Evolutionary conservation across 306 rosid species (phyloP).

Genomic region (Albizia julibrissin): DNA sequence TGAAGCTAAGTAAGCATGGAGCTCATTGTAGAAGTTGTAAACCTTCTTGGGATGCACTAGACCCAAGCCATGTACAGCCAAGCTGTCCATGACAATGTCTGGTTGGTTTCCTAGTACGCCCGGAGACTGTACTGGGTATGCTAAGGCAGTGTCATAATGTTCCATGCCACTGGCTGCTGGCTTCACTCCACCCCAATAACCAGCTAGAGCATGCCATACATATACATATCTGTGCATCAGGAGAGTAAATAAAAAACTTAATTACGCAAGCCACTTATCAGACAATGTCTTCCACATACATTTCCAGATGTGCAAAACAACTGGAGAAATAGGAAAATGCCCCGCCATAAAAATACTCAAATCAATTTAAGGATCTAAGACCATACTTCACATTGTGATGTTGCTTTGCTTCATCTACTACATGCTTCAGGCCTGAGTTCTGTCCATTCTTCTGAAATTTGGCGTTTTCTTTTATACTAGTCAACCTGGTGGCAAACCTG

Average conservation of each 20-base stretch:
- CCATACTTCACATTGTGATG: conserved; percentile 82
- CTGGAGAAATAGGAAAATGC: background rate
- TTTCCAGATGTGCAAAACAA: background rate
- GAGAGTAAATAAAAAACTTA: conserved; percentile 9
- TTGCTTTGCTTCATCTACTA: conserved; percentile 84
- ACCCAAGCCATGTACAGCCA: conserved; percentile 89
- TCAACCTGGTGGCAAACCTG: conserved; percentile 91
- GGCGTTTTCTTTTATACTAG: conserved; percentile 83
- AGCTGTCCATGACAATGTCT: conserved; percentile 90
- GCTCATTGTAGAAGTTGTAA: conserved; percentile 89
- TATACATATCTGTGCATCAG: conserved; percentile 62
- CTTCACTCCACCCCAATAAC: conserved; percentile 99
- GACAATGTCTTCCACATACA: background rate
- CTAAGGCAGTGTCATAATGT: conserved; percentile 80
- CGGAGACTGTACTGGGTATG: conserved; percentile 85
- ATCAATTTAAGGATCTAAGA: conserved; percentile 10
- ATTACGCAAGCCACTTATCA: background rate
- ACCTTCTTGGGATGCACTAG: conserved; percentile 92
- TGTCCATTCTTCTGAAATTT: conserved; percentile 74
- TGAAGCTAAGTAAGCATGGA: conserved; percentile 89
- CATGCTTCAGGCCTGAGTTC: conserved; percentile 77
- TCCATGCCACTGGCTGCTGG: conserved; percentile 93
- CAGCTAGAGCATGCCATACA: conserved; percentile 98
- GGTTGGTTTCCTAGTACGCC: conserved; percentile 93
- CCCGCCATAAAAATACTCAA: background rate